phyloP scores from a whole-genome alignment of 805 yeast species.

The Sugiyamaella valdiviana region DNA sequence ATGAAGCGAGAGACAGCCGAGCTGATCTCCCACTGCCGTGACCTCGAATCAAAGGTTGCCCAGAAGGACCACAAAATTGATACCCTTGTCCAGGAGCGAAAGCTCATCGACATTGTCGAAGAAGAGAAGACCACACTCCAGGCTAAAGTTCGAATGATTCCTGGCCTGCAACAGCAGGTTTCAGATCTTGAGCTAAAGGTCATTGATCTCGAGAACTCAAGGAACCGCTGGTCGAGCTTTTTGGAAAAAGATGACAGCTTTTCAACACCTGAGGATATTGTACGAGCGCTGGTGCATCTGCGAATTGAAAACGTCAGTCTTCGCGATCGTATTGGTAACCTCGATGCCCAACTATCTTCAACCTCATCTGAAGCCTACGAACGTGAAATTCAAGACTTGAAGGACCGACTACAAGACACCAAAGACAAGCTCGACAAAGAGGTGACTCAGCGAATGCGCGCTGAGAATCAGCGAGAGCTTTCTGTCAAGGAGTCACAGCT shows the following conservation, averaged over 20 bases:
- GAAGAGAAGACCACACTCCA: constrained; percentile 46
- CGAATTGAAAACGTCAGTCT: constrained; percentile 27
- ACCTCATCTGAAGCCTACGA: constrained; percentile 24
- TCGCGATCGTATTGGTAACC: constrained; percentile 29
- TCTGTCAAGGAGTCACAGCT: constrained; percentile 55
- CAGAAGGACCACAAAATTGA: constrained; percentile 49
- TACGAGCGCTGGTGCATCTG: constrained; percentile 33
- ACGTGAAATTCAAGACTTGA: constrained; percentile 26
- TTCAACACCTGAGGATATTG: constrained; percentile 37
- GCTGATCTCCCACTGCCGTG: constrained; percentile 42
- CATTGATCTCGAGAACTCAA: constrained; percentile 41
- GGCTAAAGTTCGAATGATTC: constrained; percentile 36
- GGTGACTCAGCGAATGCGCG: constrained; percentile 32
- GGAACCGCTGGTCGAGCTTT: constrained; percentile 43
- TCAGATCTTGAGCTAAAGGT: constrained; percentile 47
- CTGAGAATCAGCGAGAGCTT: constrained; percentile 46
- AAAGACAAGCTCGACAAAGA: constrained; percentile 37
- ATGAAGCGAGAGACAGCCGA: constrained; percentile 27
- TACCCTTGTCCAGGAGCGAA: constrained; percentile 42
- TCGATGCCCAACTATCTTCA: constrained; percentile 27
- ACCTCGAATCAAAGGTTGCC: constrained; percentile 47
- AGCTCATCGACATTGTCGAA: constrained; percentile 45
- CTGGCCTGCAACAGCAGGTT: constrained; percentile 39
- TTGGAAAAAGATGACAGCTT: constrained; percentile 36
- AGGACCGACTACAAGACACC: constrained; percentile 26